These are phyloP conservation scores for Polygonum maritimum DNA, from an alignment of 148 eudicot genomes.

Conservation along the genomic window DNA sequence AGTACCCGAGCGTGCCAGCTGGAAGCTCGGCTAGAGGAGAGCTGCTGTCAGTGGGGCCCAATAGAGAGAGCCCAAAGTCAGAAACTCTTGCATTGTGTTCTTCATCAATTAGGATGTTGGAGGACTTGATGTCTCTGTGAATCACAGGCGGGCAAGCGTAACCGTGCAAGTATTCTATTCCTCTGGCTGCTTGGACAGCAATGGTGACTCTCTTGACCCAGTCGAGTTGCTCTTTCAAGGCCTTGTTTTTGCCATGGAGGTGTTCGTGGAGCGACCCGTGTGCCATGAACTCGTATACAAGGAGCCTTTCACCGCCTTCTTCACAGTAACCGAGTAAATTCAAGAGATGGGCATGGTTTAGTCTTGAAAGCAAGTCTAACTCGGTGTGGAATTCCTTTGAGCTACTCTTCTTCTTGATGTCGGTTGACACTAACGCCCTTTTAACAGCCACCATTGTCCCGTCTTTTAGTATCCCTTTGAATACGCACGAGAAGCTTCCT, in stretches of 20 bases:
- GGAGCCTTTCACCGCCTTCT: constrained; percentile 78
- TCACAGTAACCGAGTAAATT: constrained; percentile 90
- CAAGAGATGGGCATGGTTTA: constrained; percentile 87
- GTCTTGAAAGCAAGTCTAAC: constrained; percentile 68
- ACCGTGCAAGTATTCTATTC: constrained; percentile 91
- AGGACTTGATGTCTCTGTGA: constrained; percentile 85
- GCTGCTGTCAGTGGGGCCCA: constrained; percentile 81
- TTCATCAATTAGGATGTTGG: constrained; percentile 86
- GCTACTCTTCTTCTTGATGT: constrained; percentile 77
- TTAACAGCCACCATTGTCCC: constrained; percentile 84
- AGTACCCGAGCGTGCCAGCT: constrained; percentile 91
- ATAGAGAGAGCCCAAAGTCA: constrained; percentile 78
- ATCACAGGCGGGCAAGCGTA: constrained; percentile 98
- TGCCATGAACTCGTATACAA: constrained; percentile 95
- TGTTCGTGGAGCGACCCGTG: constrained; percentile 86
- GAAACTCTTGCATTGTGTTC: constrained; percentile 95
- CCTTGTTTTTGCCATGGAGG: constrained; percentile 61
- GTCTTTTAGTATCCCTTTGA: constrained; percentile 70
- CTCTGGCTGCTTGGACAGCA: constrained; percentile 92
- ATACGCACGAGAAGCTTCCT: constrained; percentile 95
- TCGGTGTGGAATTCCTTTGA: constrained; percentile 87
- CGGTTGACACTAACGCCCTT: constrained; percentile 68
- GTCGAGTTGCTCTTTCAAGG: constrained; percentile 56
- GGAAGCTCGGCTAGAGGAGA: constrained; percentile 92
- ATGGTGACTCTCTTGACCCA: constrained; percentile 91